Evolutionary conservation across 306 rosid genomes (phyloP).

Genomic region (Medicago truncatula): DNA sequence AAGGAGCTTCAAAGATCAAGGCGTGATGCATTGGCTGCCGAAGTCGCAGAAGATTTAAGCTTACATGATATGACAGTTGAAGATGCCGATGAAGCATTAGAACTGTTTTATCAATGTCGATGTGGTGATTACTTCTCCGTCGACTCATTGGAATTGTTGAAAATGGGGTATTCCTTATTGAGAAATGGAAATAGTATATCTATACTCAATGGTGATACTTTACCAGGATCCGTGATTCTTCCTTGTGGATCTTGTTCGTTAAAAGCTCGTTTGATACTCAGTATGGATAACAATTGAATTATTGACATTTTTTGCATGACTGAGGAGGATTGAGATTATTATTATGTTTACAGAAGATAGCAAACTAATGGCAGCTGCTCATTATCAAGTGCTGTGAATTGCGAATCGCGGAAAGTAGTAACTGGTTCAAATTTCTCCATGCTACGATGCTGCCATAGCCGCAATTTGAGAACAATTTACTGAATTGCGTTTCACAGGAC

Average conservation of each 20-base stretch:
- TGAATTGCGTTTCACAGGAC: too few relatives aligned
- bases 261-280: conserved; percentile 66
- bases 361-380: too few relatives aligned
- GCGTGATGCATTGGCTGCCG: conserved; percentile 61
- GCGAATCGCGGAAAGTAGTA: too few relatives aligned
- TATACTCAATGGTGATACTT: conserved; percentile 50
- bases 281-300: conserved; percentile 46
- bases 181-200: conserved; percentile 60
- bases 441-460: too few relatives aligned
- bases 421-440: too few relatives aligned
- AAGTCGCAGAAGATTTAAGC: conserved; percentile 75
- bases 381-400: too few relatives aligned
- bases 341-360: too few relatives aligned
- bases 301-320: background rate
- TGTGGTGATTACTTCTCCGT: conserved; percentile 87
- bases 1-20: conserved; percentile 59
- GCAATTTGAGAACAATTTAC: too few relatives aligned
- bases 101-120: conserved; percentile 76
- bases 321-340: background rate
- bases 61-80: conserved; percentile 69
- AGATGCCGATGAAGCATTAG: conserved; percentile 61
- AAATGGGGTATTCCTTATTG: conserved; percentile 72
- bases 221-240: conserved; percentile 74
- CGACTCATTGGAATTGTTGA: conserved; percentile 71
- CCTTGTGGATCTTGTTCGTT: conserved; percentile 97